Evolutionary conservation across 2,329 filamentous ascomycete genomes (phyloP).

Genomic region (Balansia obtecta): DNA sequence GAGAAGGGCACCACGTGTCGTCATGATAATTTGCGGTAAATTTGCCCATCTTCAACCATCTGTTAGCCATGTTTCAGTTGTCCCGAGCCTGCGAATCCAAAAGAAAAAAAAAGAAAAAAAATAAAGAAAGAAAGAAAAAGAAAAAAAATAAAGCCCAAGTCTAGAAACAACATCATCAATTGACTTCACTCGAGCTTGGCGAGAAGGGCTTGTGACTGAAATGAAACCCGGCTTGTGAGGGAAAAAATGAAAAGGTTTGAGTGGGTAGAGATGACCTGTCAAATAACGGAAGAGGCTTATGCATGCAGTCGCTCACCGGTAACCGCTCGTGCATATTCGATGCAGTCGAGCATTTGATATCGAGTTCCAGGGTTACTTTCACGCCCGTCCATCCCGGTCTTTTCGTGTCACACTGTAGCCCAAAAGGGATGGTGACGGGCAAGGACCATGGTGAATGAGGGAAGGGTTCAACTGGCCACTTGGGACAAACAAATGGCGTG

Average conservation of each 20-base stretch:
- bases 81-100: not conserved
- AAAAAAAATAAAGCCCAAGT: too few species aligned
- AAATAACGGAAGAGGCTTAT: conserved; percentile 6
- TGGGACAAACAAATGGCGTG: not conserved
- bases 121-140: too few species aligned
- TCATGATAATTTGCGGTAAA: not conserved
- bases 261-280: conserved; percentile 4
- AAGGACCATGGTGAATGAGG: not conserved
- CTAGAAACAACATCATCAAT: not conserved
- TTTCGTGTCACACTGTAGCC: conserved; percentile 4
- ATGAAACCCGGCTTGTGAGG: not conserved
- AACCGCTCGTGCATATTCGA: conserved; percentile 12
- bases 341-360: conserved; percentile 4
- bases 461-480: not conserved
- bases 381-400: not conserved
- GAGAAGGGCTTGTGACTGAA: not conserved
- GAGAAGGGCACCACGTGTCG: not conserved
- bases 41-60: not conserved
- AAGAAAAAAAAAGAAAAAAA: too few species aligned
- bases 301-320: conserved; percentile 13
- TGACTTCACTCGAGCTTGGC: not conserved
- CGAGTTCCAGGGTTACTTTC: not conserved
- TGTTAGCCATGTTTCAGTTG: not conserved
- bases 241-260: not conserved
- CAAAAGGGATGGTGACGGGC: conserved; percentile 2